Base-by-base conservation (phyloP, 192 early-diverging fungal genomes). In the Coemansia sp. region DNA sequence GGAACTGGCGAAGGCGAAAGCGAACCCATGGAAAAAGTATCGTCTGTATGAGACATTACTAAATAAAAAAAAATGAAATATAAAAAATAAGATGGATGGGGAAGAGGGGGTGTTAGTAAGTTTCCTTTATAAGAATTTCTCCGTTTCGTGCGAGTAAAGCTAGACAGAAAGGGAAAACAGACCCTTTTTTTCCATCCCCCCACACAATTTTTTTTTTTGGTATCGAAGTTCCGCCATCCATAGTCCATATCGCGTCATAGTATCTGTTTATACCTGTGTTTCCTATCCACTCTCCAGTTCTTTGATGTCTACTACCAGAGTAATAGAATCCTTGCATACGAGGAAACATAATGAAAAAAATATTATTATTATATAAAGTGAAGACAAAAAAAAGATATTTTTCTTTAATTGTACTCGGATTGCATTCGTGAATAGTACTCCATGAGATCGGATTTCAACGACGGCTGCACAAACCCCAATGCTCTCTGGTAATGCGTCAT, bases 391-490 rank as follows among this genome's bases (percentile, higher is more conserved):
- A 49, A 38, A 11, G 10, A 6, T 62, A 8, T 24, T 68, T 27
- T 27, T 27, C 27, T 27, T 27, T 34, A 79, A 12, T 49, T 27
- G 33, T 65, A 80, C 41, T 75, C 65, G 3, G 33, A n/a, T 11
- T 68, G 69, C 62, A 80, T 72, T 1, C 65, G 38, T 15, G 34
- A 46, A 43, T 93, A 93, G 79, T 90, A 88, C 58, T 69, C 71
- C 68, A 92, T 69, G 73, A 88, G 84, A 27, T 93, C 90, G 2
- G 60, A 33, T 11, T 87, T 90, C 24, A 94, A 69, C 44, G 90
- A 89, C 27, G 91, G 86, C 63, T 85, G 85, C 40, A 89, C 83
- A 9, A 68, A 69, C 24, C 38, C 62, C 65, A 93, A 66, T 8
- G 92, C 91, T 6, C 12, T 85, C 79, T n/a, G 84, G 85, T 64